Evolutionary conservation across 2,329 filamentous ascomycete species (phyloP), one percentile per base, ranked within the genome.

Genomic region (Penicillium sp.): DNA sequence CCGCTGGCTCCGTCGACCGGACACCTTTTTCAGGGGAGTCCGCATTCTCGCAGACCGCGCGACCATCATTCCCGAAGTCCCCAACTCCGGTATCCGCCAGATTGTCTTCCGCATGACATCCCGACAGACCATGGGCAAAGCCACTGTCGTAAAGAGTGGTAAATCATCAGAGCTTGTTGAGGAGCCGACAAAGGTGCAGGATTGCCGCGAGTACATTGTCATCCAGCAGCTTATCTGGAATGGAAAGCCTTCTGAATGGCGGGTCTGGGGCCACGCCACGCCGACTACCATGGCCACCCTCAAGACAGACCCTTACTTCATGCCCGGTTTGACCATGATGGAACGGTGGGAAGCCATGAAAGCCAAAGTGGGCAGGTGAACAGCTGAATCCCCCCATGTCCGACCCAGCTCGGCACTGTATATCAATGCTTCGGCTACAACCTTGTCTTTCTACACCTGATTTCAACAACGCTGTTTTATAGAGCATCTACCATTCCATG

Each of bases 161-260:
- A 34, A n/a, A 16, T 22, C 39, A 14, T 16, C 14, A 5, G 26
- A 39, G 8, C 29, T 49, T 18, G 31, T 28, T 6, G 39, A 47
- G 26, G 54, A 51, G 20, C 51, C 60, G n/a, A 54, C 57, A 13
- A 70, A 69, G 58, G 58, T 66, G 42, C 70, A 70, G 60, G 68
- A 70, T 51, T 69, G 69, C 50, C 67, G 63, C 2, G 76, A 79
- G 58, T 77, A 78, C 50, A 55, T 78, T 24, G 75, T 78, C 11
- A 56, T 78, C 20, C 76, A 78, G 63, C 69, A 71, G 58, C 52
- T 71, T 27, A 58, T 69, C 28, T 64, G 69, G 58, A 63, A 64
- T 24, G 69, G 72, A 7, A 62, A 69, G 49, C 63, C 72, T 32
- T 63, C 65, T 10, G 60, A 66, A 13, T 79, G 76, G 76, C 71